Percentiles rank a stretch among this genome's conserved stretches.
These are phyloP conservation scores for Suillus discolor DNA, from an alignment of 768 basidiomycete species.

Conservation along the genomic window DNA sequence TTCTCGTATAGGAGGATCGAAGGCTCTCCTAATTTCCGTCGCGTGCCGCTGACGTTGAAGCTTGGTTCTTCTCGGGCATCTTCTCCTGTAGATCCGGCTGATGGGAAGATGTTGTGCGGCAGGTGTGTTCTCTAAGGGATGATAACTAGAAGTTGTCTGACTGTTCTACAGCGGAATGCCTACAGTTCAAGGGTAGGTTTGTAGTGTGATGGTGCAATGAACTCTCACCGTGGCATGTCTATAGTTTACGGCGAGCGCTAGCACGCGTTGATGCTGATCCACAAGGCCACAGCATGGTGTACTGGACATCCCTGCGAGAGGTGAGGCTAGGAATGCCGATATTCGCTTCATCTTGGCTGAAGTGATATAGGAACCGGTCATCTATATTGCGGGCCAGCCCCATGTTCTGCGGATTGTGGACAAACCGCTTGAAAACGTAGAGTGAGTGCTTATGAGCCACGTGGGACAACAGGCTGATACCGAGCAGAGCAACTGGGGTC, in stretches of 20 bases:
- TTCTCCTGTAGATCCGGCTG: conserved; percentile 33
- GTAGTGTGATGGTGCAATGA: conserved; percentile 1
- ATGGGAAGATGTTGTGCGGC: conserved; percentile 74
- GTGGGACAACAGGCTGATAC: conserved; percentile 1
- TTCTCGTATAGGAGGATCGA: conserved; percentile 69
- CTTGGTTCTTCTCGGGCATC: conserved; percentile 28
- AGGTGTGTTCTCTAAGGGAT: conserved; percentile 47
- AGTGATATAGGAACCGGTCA: conserved; percentile 76
- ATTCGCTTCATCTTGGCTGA: neutral
- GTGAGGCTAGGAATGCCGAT: conserved; percentile 37
- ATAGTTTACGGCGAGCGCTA: conserved; percentile 77
- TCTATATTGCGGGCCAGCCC: conserved; percentile 84
- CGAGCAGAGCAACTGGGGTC: conserved; percentile 84
- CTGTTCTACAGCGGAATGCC: conserved; percentile 82
- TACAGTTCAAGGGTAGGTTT: conserved; percentile 76
- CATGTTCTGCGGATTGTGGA: conserved; percentile 90
- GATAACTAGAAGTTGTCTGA: conserved; percentile 24
- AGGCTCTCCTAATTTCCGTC: conserved; percentile 92
- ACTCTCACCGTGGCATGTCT: conserved; percentile 6
- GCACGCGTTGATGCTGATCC: conserved; percentile 79
- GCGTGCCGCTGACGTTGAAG: conserved; percentile 64
- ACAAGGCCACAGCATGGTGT: conserved; percentile 71
- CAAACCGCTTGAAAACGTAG: conserved; percentile 90
- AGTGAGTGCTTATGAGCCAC: conserved; percentile 52
- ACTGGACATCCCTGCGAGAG: conserved; percentile 96